Evolutionary conservation across 768 basidiomycete genomes (phyloP), one percentile per base, ranked within the genome.

Genomic region (Guyanaporus albipodus): DNA sequence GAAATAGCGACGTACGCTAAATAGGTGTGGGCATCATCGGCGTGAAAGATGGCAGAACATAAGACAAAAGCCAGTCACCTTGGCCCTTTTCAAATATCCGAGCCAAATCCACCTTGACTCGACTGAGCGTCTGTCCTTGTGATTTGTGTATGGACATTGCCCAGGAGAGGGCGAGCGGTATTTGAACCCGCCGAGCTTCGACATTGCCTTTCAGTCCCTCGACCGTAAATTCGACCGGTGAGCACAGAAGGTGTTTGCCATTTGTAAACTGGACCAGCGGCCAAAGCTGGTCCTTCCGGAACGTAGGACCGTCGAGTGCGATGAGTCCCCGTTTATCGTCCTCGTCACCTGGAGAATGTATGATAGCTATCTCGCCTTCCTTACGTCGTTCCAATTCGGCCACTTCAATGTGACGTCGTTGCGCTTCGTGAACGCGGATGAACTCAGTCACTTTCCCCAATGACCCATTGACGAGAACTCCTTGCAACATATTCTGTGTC

Each of bases 111-210:
- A 98, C 93, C 58, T 88, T 95, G 56, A 97, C 94, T 33, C 91
- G 80, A 6, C 88, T 85, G 23, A 99, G 75, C 0, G 96, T 98
- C 67, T 98, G 96, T 8, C 96, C 96, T 67, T 99, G 96, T 6
- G 88, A 87, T 67, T 99, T 99, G 67, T 99, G 96, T 54, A 98
- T 98, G 29, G 87, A 90, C 91, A 97, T 95, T 0, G 95, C 94
- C 93, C 94, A 98, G 0, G 94, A 78, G 35, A 95, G 74, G 42
- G 92, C 91, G 15, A 97, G 68, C 0, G 91, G 91, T 0, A 95
- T 60, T 82, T 93, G 60, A 21, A 67, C 23, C 38, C 70, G 59
- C 34, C 59, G 62, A 22, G 67, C 70, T 46, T 73, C 71, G 22
- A 57, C 5, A 14, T 56, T 58, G 11, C 71, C 73, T 27, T 48